phyloP scores from a whole-genome alignment of 805 yeast species.

The Candida easanensis region DNA sequence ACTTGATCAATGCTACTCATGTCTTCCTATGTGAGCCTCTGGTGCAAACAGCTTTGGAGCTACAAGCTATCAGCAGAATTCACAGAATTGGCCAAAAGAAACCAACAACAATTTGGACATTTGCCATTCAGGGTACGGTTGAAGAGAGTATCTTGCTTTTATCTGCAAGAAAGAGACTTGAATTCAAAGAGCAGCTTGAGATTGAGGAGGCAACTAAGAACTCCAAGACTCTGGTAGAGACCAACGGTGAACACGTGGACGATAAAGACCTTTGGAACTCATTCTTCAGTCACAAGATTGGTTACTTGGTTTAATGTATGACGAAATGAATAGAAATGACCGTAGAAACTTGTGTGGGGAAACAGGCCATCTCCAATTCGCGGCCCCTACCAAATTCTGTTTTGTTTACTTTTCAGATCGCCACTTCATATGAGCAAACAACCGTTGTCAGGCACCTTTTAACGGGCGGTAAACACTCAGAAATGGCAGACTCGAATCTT shows the following conservation, averaged over 20 bases:
- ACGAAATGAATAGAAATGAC: too few relatives aligned
- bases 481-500: conserved; percentile 34
- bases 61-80: conserved; percentile 89
- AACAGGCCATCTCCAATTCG: too few relatives aligned
- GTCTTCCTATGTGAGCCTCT: conserved; percentile 91
- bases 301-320: conserved; percentile 9
- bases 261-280: conserved; percentile 62
- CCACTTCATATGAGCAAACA: neutral
- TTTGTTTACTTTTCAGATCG: neutral
- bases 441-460: neutral
- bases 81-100: conserved; percentile 88
- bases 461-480: neutral
- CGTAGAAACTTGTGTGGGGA: too few relatives aligned
- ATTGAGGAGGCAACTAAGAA: conserved; percentile 54
- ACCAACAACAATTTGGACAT: conserved; percentile 89
- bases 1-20: conserved; percentile 88
- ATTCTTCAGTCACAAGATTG: conserved; percentile 39
- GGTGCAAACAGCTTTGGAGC: conserved; percentile 79
- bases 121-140: conserved; percentile 77
- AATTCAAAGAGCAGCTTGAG: conserved; percentile 39
- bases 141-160: conserved; percentile 83
- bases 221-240: conserved; percentile 46
- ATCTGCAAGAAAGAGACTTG: conserved; percentile 58
- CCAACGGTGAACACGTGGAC: conserved; percentile 56
- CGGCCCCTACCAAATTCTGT: neutral